Evolutionary conservation across 2,329 filamentous ascomycete genomes (phyloP).

Genomic region (Chrysosporium keratinophilum): DNA sequence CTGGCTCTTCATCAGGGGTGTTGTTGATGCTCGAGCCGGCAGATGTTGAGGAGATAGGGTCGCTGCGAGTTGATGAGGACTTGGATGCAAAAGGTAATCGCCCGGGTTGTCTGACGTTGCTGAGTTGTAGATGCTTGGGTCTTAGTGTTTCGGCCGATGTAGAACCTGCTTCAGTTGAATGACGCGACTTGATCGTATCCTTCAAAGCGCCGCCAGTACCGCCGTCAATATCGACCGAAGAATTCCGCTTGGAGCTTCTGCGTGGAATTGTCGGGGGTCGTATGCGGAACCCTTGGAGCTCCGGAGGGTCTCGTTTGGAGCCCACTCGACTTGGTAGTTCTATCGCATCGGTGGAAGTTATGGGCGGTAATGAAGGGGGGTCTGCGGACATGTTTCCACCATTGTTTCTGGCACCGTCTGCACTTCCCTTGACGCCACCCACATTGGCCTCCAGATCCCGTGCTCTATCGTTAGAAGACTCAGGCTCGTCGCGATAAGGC

Average conservation of each 20-base stretch:
- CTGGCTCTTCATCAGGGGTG: slow-evolving; percentile 20
- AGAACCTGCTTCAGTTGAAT: not conserved
- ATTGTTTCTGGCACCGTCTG: slow-evolving; percentile 11
- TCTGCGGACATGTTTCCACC: slow-evolving; percentile 19
- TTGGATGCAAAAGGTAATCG: slow-evolving; percentile 35
- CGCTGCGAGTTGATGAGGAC: slow-evolving; percentile 30
- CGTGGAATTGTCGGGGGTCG: slow-evolving; percentile 53
- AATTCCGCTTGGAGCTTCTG: slow-evolving; percentile 57
- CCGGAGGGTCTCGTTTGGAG: slow-evolving; percentile 47
- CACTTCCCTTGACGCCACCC: not conserved
- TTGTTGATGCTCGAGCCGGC: slow-evolving; percentile 30
- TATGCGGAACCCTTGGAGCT: slow-evolving; percentile 28
- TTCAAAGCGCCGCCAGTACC: not conserved
- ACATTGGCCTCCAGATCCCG: slow-evolving; percentile 16
- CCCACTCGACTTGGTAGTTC: slow-evolving; percentile 54
- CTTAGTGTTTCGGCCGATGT: slow-evolving; percentile 5
- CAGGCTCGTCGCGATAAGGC: slow-evolving; percentile 49
- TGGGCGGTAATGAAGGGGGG: slow-evolving; percentile 50
- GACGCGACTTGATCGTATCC: not conserved
- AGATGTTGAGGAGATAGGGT: slow-evolving; percentile 30
- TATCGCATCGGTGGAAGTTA: slow-evolving; percentile 51
- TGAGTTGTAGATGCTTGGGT: slow-evolving; percentile 17
- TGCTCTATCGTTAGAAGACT: slow-evolving; percentile 20
- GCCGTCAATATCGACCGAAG: slow-evolving; percentile 16
- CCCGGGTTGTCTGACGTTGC: slow-evolving; percentile 20